Conservation (phyloP, 2,329 filamentous ascomycete species). For the Ceratocystis huliohia region DNA sequence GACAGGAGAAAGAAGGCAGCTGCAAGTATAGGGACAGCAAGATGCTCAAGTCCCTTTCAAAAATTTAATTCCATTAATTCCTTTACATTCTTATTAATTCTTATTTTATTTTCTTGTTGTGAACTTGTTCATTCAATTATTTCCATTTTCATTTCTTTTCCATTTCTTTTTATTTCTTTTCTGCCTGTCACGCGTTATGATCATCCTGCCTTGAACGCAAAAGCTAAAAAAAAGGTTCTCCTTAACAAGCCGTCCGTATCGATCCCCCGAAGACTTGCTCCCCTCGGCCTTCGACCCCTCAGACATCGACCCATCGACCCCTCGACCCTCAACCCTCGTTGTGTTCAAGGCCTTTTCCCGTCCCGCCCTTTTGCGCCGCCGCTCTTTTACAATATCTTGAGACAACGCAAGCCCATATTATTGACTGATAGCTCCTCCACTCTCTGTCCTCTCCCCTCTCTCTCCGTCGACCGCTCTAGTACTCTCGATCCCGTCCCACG, state of each 20-base stretch:
- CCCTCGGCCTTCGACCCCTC: not conserved
- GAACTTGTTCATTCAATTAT: too few relatives aligned
- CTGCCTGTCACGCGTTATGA: constrained; percentile 10
- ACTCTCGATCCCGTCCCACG: not conserved
- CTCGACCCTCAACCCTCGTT: too few relatives aligned
- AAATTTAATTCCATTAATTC: not conserved
- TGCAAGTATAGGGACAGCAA: too few relatives aligned
- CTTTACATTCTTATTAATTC: constrained; percentile 1
- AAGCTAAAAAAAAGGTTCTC: too few relatives aligned
- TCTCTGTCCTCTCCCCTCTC: not conserved
- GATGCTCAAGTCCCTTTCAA: not conserved
- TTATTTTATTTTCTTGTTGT: constrained; percentile 11
- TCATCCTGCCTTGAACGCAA: not conserved
- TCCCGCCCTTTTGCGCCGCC: too few relatives aligned
- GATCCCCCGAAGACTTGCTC: not conserved
- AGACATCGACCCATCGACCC: too few relatives aligned
- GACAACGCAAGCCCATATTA: not conserved
- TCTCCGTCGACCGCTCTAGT: not conserved
- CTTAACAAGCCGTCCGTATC: too few relatives aligned
- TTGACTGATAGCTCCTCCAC: not conserved
- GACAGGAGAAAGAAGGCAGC: too few relatives aligned
- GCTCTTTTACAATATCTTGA: too few relatives aligned
- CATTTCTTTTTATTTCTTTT: not conserved
- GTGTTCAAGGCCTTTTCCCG: too few relatives aligned
- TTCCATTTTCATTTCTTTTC: not conserved